Base-by-base conservation (phyloP, 306 rosid genomes). In the Fragaria vesca region DNA sequence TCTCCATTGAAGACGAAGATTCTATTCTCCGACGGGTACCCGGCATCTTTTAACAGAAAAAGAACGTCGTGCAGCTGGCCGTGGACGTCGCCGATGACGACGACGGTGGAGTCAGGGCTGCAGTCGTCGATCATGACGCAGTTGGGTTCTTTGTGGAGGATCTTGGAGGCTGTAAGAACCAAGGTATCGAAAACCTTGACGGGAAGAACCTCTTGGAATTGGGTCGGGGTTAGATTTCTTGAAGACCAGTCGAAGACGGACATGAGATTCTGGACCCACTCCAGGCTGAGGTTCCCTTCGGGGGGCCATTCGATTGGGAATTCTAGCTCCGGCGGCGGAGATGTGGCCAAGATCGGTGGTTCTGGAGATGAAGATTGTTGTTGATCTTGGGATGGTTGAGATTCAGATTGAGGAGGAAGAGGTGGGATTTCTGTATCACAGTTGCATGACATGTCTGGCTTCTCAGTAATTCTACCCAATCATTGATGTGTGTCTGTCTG, bases 61-160 rank as follows among this genome's bases (percentile, higher is more conserved):
- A 93, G 77, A 18, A 93, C 82, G 85, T 93, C 97, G 47, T 91
- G 98, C 51, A 91, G 69, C 51, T 93, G 98, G 0, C 98, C 97
- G 24, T 93, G 98, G 62, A 91, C 71, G n/a, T 93, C 98, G 0
- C 98, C 98, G 8, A 93, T 93, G 1, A 86, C 91, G 9, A 83
- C 73, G 9, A 89, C 78, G 26, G 83, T 76, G 26, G 86, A 24
- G 13, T 77, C 84, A 6, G 68, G 66, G 38, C 65, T 58, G 8
- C 75, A 73, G 13, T 91, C 90, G 34, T 93, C 86, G 7, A 93
- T 28, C 12, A 67, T 66, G 13, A 93, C 80, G 54, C 93, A 93
- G 72, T 93, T 93, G 26, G 97, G 93, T 67, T 93, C 98, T 73
- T 88, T 93, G 79, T 91, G 98, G 42, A 93, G 95, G 47, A 88